Conservation (phyloP, 768 basidiomycete genomes). For the Lactarius hatsudake region DNA sequence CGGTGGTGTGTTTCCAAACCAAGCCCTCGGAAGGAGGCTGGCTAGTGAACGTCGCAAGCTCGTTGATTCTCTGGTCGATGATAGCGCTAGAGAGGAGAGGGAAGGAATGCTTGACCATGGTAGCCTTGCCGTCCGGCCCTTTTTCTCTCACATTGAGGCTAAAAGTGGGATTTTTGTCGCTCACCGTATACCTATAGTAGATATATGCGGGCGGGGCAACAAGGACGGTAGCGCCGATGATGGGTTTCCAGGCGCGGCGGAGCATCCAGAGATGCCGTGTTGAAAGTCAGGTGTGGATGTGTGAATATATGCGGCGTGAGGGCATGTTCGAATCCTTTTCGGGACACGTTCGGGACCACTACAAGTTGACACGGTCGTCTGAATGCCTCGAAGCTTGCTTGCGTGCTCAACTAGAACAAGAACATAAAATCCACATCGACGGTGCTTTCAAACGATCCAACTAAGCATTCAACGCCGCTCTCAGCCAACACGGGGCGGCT, state of each 20-base stretch:
- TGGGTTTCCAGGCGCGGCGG: slow-evolving; percentile 64
- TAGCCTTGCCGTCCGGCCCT: slow-evolving; percentile 57
- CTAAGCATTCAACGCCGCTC: slow-evolving; percentile 24
- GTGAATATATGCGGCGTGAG: neutral
- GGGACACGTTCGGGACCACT: neutral
- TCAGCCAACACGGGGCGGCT: slow-evolving; percentile 22
- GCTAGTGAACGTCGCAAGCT: slow-evolving; percentile 48
- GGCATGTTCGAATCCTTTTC: neutral
- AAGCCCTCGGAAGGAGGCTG: slow-evolving; percentile 52
- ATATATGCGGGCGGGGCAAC: slow-evolving; percentile 59
- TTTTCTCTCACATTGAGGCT: slow-evolving; percentile 53
- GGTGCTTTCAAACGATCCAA: slow-evolving; percentile 16
- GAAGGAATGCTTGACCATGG: slow-evolving; percentile 51
- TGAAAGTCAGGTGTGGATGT: neutral
- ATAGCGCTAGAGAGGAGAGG: slow-evolving; percentile 53
- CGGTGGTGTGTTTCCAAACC: slow-evolving; percentile 75
- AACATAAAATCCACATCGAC: slow-evolving; percentile 8
- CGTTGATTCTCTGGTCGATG: slow-evolving; percentile 56
- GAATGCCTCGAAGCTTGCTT: neutral
- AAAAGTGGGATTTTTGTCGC: slow-evolving; percentile 44
- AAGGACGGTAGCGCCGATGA: slow-evolving; percentile 51
- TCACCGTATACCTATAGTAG: slow-evolving; percentile 46
- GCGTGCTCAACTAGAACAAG: slow-evolving; percentile 10
- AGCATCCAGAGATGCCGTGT: slow-evolving; percentile 45
- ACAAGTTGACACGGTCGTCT: neutral